Conservation (phyloP, 495 filamentous ascomycete genomes). For the Xylaria nigripes region DNA sequence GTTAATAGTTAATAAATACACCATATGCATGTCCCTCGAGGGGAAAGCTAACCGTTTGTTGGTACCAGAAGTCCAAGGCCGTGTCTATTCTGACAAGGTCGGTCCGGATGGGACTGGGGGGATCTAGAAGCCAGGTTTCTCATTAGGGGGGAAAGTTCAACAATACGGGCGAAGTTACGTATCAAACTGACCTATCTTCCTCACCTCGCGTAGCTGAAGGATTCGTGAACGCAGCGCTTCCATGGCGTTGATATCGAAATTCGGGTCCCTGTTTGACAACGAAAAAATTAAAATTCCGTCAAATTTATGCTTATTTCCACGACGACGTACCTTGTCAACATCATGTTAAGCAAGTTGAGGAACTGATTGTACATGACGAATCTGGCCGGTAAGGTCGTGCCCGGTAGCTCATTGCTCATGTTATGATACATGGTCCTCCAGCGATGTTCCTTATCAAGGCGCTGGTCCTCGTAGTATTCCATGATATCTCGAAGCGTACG, state of each 20-base stretch:
- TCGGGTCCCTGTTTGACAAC: constrained; percentile 35
- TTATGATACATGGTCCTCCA: constrained; percentile 49
- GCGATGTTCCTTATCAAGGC: constrained; percentile 33
- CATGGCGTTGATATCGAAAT: constrained; percentile 44
- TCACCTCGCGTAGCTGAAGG: constrained; percentile 37
- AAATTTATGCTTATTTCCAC: background rate
- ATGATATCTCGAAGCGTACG: constrained; percentile 45
- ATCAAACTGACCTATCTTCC: constrained; percentile 34
- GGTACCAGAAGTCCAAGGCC: constrained; percentile 25
- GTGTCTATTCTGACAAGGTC: constrained; percentile 24
- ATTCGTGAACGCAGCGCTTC: constrained; percentile 40
- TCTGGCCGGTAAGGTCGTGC: constrained; percentile 40
- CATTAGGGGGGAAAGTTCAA: background rate
- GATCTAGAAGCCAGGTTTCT: constrained; percentile 9
- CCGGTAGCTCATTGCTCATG: constrained; percentile 40
- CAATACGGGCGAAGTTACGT: background rate
- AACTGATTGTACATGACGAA: constrained; percentile 48
- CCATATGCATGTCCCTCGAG: background rate
- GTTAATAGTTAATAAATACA: background rate
- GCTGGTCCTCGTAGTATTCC: constrained; percentile 41
- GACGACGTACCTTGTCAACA: constrained; percentile 38
- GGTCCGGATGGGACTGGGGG: constrained; percentile 22
- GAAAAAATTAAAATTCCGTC: constrained; percentile 8
- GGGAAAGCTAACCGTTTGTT: constrained; percentile 18
- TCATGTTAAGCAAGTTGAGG: constrained; percentile 37